Conservation (phyloP, 2,329 filamentous ascomycete genomes). For the Hymenoscyphus infarciens region DNA sequence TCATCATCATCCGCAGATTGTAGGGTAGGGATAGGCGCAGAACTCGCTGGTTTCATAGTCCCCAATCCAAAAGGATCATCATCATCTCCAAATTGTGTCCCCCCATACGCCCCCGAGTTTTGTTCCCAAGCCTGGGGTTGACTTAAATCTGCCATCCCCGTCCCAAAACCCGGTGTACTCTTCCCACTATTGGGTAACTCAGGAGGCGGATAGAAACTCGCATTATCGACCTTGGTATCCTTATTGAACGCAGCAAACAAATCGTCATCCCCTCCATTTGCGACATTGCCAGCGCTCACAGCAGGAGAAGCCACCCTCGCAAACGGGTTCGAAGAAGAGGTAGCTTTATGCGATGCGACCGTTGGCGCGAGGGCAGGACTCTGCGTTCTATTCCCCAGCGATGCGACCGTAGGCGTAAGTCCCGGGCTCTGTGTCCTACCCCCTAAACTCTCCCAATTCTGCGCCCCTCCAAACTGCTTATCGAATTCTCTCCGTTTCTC, state of each 20-base stretch:
- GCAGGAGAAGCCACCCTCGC: conserved; percentile 33
- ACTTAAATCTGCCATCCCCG: conserved; percentile 46
- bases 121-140: conserved; percentile 52
- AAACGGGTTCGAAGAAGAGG: conserved; percentile 39
- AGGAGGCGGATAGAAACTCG: conserved; percentile 61
- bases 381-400: conserved; percentile 34
- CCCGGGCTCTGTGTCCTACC: conserved; percentile 39
- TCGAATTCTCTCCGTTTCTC: conserved; percentile 70
- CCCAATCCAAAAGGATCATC: conserved; percentile 86
- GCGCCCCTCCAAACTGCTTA: conserved; percentile 70
- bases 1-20: conserved; percentile 56
- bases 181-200: conserved; percentile 36
- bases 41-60: conserved; percentile 44
- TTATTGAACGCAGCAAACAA: conserved; percentile 65
- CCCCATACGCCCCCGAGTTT: conserved; percentile 26
- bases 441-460: conserved; percentile 74
- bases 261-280: conserved; percentile 51
- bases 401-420: conserved; percentile 38
- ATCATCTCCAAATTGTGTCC: conserved; percentile 49
- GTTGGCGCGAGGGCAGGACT: conserved; percentile 38
- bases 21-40: conserved; percentile 29
- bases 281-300: conserved; percentile 24
- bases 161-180: conserved; percentile 43
- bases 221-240: conserved; percentile 63
- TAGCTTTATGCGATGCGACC: conserved; percentile 45